Base-by-base conservation (phyloP, 177 flowering plant species). In the Telopea speciosissima region DNA sequence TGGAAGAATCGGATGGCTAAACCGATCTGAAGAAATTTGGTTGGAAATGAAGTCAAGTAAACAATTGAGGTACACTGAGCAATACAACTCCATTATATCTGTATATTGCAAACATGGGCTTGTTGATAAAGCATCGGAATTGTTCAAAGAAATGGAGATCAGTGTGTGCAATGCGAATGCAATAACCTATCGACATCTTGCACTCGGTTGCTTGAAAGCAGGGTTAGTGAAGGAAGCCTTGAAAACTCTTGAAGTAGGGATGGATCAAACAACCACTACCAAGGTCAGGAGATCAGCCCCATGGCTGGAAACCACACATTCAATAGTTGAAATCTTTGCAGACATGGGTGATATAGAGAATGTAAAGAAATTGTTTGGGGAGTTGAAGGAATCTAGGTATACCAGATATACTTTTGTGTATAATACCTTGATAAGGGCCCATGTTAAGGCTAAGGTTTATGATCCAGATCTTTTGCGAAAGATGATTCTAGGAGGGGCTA, bases 401-500 rank as follows among this genome's bases (percentile, higher is more conserved):
- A 75, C 84, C 22, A 86, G 88, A 81, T 85, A 89, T 74, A 88
- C 95, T 8, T 93, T 95, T 80, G 96, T 89, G 62, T 90, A 85
- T 79, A 95, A 95, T 82, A 72, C 87, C 5, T 82, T 95, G 73
- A 77, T 95, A 54, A 91, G 82, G 84, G 92, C 91, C 5, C 88
- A 90, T 83, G 90, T 90, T 25, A 93, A 86, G 80, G 99, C 94
- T 58, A 90, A 85, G 81, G 75, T 83, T 61, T 88, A 87, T 75
- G 79, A 86, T 72, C 92, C 97, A 13, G 79, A 86, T 74, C 85
- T 95, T 71, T 76, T 95, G 81, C 84, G 78, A 68, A 81, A 88
- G 77, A 91, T 95, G 99, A 91, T 95, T 76, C 75, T 93, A 23
- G 92, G 88, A 69, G 98, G 99, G 31, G 88, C 90, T 42, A 85